These are phyloP conservation scores for Dendrobium nobile DNA, from an alignment of 106 monocot species.

Conservation along the genomic window DNA sequence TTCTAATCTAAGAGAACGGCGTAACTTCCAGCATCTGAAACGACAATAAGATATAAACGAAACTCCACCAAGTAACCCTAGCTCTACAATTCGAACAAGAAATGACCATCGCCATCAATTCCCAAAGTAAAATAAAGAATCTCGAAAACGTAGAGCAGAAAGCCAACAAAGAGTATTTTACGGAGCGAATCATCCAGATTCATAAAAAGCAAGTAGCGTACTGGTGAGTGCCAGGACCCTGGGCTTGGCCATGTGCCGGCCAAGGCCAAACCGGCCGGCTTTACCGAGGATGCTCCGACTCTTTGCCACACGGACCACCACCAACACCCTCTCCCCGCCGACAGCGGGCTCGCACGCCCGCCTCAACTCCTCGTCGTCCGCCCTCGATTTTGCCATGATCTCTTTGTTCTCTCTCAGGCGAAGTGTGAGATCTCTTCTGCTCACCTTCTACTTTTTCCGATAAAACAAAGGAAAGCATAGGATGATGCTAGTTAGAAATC, in stretches of 20 bases:
- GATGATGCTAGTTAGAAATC: not conserved
- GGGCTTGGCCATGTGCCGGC: conserved; percentile 65
- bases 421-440: not conserved
- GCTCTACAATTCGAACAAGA: not conserved
- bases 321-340: conserved; percentile 43
- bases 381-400: conserved; percentile 65
- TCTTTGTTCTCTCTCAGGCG: not conserved
- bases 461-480: not conserved
- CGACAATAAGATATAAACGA: not conserved
- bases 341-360: conserved; percentile 33
- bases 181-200: not conserved
- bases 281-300: conserved; percentile 78
- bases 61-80: not conserved
- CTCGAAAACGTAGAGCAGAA: not conserved
- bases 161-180: not conserved
- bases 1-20: not conserved
- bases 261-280: conserved; percentile 45
- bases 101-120: not conserved
- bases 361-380: conserved; percentile 69
- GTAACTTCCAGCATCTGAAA: not conserved
- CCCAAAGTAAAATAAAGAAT: not conserved
- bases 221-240: conserved; percentile 71
- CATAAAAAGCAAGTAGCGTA: conserved; percentile 10
- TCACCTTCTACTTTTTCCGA: not conserved
- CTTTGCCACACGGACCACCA: conserved; percentile 74